Conservation (phyloP, 805 yeast species). For the Deakozyma indianensis region DNA sequence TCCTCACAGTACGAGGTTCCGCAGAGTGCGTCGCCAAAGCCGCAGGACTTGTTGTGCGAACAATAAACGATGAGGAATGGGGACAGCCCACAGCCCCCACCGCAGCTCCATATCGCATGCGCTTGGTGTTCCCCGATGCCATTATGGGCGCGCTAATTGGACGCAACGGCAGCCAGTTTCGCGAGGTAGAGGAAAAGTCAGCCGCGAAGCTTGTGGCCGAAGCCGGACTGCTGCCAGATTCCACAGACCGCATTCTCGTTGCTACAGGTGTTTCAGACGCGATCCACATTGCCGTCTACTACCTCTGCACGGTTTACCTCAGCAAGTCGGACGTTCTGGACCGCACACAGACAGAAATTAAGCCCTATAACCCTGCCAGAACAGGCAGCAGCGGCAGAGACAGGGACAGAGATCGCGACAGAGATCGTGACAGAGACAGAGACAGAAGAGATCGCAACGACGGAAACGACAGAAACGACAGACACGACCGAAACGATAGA, state of each 20-base stretch:
- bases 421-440: not conserved
- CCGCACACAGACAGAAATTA: not conserved
- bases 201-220: conserved; percentile 68
- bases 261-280: conserved; percentile 77
- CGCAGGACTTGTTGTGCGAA: conserved; percentile 56
- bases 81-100: conserved; percentile 43
- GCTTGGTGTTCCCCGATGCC: conserved; percentile 60
- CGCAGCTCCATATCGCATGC: conserved; percentile 40
- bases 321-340: conserved; percentile 22
- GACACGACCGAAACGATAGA: not conserved
- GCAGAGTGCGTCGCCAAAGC: conserved; percentile 72
- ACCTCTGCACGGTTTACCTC: conserved; percentile 46
- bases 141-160: conserved; percentile 75
- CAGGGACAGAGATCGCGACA: not conserved
- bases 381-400: not conserved
- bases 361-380: not conserved
- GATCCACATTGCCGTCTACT: conserved; percentile 68
- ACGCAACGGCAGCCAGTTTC: conserved; percentile 53
- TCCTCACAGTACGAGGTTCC: conserved; percentile 58
- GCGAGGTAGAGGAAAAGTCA: conserved; percentile 70
- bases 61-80: conserved; percentile 52
- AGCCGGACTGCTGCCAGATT: conserved; percentile 53
- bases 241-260: conserved; percentile 61
- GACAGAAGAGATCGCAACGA: not conserved
- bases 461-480: not conserved